phyloP scores from a whole-genome alignment of 2,329 filamentous ascomycete genomes.

The Trichothecium sympodiale region DNA sequence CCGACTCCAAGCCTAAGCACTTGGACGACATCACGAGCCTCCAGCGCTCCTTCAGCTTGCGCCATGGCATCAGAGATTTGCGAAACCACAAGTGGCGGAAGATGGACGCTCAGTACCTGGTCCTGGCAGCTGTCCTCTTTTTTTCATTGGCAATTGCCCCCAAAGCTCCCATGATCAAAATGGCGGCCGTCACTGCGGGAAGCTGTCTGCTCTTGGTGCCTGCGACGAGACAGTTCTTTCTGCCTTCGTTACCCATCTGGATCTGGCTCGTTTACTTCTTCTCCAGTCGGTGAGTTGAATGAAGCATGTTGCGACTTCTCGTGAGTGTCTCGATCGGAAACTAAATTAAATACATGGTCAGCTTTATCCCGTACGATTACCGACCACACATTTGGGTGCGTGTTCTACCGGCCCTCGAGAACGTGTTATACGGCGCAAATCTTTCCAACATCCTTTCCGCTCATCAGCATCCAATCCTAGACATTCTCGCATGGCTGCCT shows the following conservation, averaged over 20 bases:
- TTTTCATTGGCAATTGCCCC: slow-evolving; percentile 80
- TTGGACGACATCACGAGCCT: slow-evolving; percentile 59
- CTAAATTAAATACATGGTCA: slow-evolving; percentile 22
- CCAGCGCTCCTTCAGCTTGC: slow-evolving; percentile 71
- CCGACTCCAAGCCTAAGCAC: slow-evolving; percentile 25
- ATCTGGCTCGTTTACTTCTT: slow-evolving; percentile 89
- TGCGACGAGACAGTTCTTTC: slow-evolving; percentile 79
- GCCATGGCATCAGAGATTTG: slow-evolving; percentile 65
- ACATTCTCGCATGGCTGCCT: slow-evolving; percentile 84
- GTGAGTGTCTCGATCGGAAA: too few species aligned
- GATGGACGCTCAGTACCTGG: slow-evolving; percentile 76
- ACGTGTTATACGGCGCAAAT: slow-evolving; percentile 92
- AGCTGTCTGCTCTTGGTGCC: slow-evolving; percentile 67
- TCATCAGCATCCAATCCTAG: slow-evolving; percentile 72
- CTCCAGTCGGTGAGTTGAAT: slow-evolving; percentile 66
- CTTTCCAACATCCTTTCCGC: slow-evolving; percentile 91
- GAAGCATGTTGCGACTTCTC: too few species aligned
- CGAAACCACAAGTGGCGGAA: slow-evolving; percentile 69
- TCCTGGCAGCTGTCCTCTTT: slow-evolving; percentile 62
- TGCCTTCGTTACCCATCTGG: slow-evolving; percentile 76
- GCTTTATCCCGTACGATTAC: slow-evolving; percentile 82
- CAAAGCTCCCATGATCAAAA: slow-evolving; percentile 69
- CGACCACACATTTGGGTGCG: slow-evolving; percentile 92
- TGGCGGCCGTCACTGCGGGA: slow-evolving; percentile 55
- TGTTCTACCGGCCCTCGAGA: slow-evolving; percentile 86